Percentiles rank a stretch among this genome's conserved stretches.
phyloP scores from a whole-genome alignment of 108 stramenopile genomes.

The Nitzschia sp. region DNA sequence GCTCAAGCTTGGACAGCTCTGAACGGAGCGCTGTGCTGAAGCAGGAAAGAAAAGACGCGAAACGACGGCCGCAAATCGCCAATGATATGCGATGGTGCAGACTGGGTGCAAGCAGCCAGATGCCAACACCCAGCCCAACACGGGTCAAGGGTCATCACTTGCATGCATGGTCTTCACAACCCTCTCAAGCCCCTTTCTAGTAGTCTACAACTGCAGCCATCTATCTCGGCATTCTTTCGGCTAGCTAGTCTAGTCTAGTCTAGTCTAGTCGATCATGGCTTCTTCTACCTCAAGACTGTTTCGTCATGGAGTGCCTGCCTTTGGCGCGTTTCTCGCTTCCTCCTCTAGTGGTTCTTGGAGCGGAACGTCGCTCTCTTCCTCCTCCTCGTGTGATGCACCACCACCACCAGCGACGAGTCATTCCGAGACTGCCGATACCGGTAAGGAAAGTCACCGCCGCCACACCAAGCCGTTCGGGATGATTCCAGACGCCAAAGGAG shows the following conservation, averaged over 20 bases:
- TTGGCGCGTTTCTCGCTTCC: slow-evolving; percentile 15
- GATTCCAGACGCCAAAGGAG: slow-evolving; percentile 22
- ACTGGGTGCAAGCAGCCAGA: no score
- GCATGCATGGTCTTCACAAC: no score
- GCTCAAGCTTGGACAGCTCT: no score
- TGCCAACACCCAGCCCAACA: no score
- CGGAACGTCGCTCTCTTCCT: not conserved
- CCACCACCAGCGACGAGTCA: not conserved
- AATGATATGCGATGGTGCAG: no score
- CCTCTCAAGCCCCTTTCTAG: no score
- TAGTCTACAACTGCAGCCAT: not conserved
- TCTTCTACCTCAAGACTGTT: slow-evolving; percentile 7
- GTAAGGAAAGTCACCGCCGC: not conserved
- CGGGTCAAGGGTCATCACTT: no score
- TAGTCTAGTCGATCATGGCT: slow-evolving; percentile 21
- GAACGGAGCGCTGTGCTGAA: no score
- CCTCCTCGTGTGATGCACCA: slow-evolving; percentile 16
- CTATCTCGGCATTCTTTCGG: not conserved
- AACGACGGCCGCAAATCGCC: no score
- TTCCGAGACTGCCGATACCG: not conserved
- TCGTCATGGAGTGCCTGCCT: slow-evolving; percentile 28
- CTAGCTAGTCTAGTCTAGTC: no score
- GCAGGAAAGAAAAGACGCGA: no score
- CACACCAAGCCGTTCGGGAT: slow-evolving; percentile 16
- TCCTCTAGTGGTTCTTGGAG: not conserved